phyloP scores from a whole-genome alignment of 2,329 filamentous ascomycete species.

The Coniochaeta sp. region DNA sequence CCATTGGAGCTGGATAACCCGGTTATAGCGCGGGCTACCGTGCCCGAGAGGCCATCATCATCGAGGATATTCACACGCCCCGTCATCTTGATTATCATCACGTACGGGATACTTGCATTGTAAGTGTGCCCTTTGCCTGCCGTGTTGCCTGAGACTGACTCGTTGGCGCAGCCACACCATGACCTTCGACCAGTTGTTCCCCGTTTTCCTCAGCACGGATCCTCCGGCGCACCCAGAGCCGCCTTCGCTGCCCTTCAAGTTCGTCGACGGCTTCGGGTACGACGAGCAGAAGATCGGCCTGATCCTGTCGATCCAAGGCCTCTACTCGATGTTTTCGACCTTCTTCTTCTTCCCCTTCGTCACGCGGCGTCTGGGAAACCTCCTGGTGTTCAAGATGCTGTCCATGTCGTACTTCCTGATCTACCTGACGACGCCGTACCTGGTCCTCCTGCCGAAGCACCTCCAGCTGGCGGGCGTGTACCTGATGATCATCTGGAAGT shows the following conservation, averaged over 20 bases:
- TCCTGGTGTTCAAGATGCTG: conserved; percentile 75
- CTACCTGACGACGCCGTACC: conserved; percentile 82
- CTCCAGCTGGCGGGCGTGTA: conserved; percentile 72
- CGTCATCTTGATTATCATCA: conserved; percentile 79
- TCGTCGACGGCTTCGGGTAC: conserved; percentile 78
- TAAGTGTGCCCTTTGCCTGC: conserved; percentile 44
- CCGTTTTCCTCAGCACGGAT: conserved; percentile 77
- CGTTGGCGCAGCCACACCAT: conserved; percentile 71
- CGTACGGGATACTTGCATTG: conserved; percentile 91
- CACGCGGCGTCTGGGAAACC: conserved; percentile 66
- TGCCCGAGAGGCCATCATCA: conserved; percentile 7
- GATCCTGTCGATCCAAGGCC: conserved; percentile 81
- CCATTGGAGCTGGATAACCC: conserved; percentile 23
- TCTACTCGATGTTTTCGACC: conserved; percentile 84
- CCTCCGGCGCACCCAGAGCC: conserved; percentile 40
- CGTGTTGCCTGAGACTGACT: conserved; percentile 15
- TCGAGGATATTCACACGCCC: conserved; percentile 70
- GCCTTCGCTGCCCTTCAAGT: conserved; percentile 71
- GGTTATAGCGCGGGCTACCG: conserved; percentile 8
- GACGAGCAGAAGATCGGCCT: conserved; percentile 78
- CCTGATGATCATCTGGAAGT: conserved; percentile 78
- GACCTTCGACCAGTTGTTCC: conserved; percentile 89
- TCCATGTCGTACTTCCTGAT: conserved; percentile 79
- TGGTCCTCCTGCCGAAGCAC: conserved; percentile 70
- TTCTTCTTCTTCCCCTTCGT: conserved; percentile 77